A percentile compares a stretch with the other conserved stretches of the same genome.
These are phyloP conservation scores for Dichomitus squalens DNA, from an alignment of 1,284 basidiomycete species.

Conservation along the genomic window DNA sequence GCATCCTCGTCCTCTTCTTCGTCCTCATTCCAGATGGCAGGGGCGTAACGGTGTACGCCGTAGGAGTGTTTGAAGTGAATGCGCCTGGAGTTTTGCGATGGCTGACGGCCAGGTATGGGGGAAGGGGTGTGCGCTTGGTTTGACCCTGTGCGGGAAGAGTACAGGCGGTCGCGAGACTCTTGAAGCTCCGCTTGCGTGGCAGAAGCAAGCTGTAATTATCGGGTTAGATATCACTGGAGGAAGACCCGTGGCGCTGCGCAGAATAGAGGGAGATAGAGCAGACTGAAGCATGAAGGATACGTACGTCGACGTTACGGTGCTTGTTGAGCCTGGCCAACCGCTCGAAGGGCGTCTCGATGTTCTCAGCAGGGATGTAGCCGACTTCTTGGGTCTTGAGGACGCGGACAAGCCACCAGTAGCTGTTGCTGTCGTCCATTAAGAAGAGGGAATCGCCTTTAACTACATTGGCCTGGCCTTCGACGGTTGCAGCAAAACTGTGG, in stretches of 20 bases:
- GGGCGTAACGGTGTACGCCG: slow-evolving; percentile 71
- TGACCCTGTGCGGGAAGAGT: slow-evolving; percentile 50
- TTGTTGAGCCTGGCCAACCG: slow-evolving; percentile 95
- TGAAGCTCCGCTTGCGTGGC: slow-evolving; percentile 69
- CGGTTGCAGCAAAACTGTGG: slow-evolving; percentile 93
- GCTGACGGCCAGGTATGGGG: slow-evolving; percentile 40
- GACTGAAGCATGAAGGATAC: slow-evolving; percentile 33
- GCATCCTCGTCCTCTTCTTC: slow-evolving; percentile 77
- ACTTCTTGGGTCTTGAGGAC: slow-evolving; percentile 98
- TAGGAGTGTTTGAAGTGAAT: slow-evolving; percentile 65
- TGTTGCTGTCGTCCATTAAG: slow-evolving; percentile 94
- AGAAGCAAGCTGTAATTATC: slow-evolving; percentile 59
- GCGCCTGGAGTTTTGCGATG: slow-evolving; percentile 32
- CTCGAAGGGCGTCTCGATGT: slow-evolving; percentile 98
- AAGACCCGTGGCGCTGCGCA: background rate
- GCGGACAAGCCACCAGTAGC: slow-evolving; percentile 97
- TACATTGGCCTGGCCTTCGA: slow-evolving; percentile 95
- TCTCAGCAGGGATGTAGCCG: slow-evolving; percentile 99
- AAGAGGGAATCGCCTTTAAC: slow-evolving; percentile 95
- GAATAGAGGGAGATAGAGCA: background rate
- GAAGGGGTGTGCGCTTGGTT: slow-evolving; percentile 46
- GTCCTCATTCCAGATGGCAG: slow-evolving; percentile 80
- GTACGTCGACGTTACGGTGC: slow-evolving; percentile 94
- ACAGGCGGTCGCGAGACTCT: slow-evolving; percentile 50
- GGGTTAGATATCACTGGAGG: background rate